phyloP scores from a whole-genome alignment of 345 rosid genomes.

The Corchorus capsularis region DNA sequence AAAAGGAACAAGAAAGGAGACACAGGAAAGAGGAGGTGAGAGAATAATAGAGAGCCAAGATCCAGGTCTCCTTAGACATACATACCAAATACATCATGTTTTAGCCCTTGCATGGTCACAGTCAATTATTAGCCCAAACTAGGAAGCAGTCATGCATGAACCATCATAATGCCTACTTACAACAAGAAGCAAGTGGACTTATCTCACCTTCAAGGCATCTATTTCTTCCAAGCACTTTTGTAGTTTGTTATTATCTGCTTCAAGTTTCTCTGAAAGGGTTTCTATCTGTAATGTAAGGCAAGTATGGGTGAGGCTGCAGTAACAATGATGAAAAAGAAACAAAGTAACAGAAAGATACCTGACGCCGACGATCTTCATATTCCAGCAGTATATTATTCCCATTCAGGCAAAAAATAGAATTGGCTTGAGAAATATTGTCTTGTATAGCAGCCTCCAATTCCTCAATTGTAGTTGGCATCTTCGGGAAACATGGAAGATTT shows the following conservation, averaged over 20 bases:
- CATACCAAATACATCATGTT: constrained; percentile 1
- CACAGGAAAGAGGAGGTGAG: constrained; percentile 1
- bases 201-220: constrained; percentile 62
- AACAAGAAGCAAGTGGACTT: constrained; percentile 8
- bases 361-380: constrained; percentile 72
- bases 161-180: constrained; percentile 5
- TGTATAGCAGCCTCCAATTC: constrained; percentile 90
- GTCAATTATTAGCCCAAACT: not conserved
- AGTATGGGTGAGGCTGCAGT: constrained; percentile 18
- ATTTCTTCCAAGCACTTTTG: constrained; percentile 62
- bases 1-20: not conserved
- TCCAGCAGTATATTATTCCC: constrained; percentile 77
- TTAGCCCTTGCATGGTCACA: not conserved
- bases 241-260: constrained; percentile 62
- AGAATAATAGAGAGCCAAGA: not conserved
- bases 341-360: constrained; percentile 43
- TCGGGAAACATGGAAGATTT: constrained; percentile 19
- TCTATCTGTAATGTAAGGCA: constrained; percentile 49
- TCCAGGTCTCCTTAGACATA: not conserved
- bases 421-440: constrained; percentile 78
- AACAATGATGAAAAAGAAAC: not conserved
- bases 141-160: not conserved
- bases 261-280: constrained; percentile 51
- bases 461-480: constrained; percentile 84
- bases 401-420: constrained; percentile 79